Evolutionary conservation across 2,329 filamentous ascomycete genomes (phyloP).

Genomic region (Xylariaceae sp.): DNA sequence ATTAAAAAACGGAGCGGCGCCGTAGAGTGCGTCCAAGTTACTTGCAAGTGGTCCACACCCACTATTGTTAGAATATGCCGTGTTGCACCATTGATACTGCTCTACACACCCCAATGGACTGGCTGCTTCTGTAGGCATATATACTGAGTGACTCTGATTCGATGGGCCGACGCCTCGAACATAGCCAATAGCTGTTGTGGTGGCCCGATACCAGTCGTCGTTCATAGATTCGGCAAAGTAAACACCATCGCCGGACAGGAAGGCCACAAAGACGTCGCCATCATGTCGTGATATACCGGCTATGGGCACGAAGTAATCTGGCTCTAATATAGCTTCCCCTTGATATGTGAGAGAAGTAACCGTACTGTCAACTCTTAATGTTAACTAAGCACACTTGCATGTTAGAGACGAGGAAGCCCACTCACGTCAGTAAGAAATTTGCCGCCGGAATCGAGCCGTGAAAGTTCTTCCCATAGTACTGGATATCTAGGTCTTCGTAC

Average conservation of each 20-base stretch:
- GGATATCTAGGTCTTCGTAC: neutral
- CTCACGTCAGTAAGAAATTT: neutral
- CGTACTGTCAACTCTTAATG: neutral
- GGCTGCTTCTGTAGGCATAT: constrained; percentile 9
- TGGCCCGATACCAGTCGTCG: constrained; percentile 2
- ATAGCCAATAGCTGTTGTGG: too few relatives aligned
- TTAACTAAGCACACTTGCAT: neutral
- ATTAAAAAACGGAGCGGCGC: constrained; percentile 15
- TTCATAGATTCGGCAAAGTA: neutral
- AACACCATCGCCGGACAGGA: constrained; percentile 1
- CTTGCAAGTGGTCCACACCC: constrained; percentile 15
- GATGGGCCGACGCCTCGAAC: neutral
- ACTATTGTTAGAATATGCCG: constrained; percentile 6
- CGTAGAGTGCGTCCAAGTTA: constrained; percentile 1
- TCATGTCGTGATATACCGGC: neutral
- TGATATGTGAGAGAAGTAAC: neutral
- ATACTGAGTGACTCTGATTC: neutral
- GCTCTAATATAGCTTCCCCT: neutral
- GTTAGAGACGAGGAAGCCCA: neutral
- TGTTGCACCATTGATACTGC: constrained; percentile 16
- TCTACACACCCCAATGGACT: constrained; percentile 16
- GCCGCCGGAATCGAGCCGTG: neutral
- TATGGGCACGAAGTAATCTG: constrained; percentile 1
- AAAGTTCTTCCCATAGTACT: neutral
- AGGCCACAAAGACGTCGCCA: neutral